Evolutionary conservation across 2,329 filamentous ascomycete genomes (phyloP).

Genomic region (Dactylellina parvicollis): DNA sequence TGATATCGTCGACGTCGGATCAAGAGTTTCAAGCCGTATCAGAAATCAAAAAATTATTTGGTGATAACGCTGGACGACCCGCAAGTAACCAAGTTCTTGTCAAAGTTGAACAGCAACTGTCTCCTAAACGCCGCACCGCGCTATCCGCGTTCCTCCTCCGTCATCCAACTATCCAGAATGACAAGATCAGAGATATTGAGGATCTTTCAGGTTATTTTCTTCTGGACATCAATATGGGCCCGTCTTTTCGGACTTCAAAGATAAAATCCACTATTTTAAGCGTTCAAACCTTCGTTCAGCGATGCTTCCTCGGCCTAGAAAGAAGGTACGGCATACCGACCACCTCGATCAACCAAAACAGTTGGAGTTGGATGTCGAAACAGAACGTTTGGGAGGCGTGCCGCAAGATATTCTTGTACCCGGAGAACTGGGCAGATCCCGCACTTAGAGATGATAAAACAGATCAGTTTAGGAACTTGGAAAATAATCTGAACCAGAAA

Average conservation of each 20-base stretch:
- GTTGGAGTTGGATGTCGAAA: conserved; percentile 59
- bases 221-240: conserved; percentile 59
- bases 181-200: neutral
- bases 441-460: conserved; percentile 60
- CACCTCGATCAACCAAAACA: neutral
- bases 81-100: neutral
- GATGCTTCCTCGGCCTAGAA: conserved; percentile 59
- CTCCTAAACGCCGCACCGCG: neutral
- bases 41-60: neutral
- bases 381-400: conserved; percentile 59
- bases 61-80: neutral
- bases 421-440: conserved; percentile 60
- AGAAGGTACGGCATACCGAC: neutral
- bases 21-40: neutral
- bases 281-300: conserved; percentile 59
- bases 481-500: conserved; percentile 57
- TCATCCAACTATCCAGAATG: neutral
- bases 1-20: neutral
- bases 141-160: neutral
- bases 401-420: conserved; percentile 59
- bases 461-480: conserved; percentile 56
- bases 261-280: conserved; percentile 60
- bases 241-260: conserved; percentile 58
- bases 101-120: neutral
- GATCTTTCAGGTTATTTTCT: conserved; percentile 59